Conservation (phyloP, 1,284 basidiomycete species). For the Microbotryomycetes sp. region DNA sequence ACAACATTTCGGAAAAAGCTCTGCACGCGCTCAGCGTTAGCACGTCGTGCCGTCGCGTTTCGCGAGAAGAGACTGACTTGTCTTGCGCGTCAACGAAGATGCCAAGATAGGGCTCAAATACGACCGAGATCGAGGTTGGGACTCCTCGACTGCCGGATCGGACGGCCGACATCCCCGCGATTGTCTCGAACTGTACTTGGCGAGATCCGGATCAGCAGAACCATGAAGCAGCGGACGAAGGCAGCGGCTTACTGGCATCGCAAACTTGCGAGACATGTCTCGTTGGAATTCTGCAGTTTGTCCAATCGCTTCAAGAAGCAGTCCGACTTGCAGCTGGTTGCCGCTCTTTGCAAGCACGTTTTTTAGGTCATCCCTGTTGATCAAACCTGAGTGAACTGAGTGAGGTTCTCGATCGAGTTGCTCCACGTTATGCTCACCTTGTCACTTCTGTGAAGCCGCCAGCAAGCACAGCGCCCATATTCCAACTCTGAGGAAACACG, state of each 20-base stretch:
- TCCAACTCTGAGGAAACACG: slow-evolving; percentile 77
- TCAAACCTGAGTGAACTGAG: not conserved
- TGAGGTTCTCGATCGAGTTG: not conserved
- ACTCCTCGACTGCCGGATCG: slow-evolving; percentile 29
- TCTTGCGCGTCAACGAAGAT: slow-evolving; percentile 96
- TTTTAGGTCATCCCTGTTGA: slow-evolving; percentile 44
- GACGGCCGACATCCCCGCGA: slow-evolving; percentile 38
- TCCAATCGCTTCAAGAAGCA: slow-evolving; percentile 75
- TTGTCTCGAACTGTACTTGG: slow-evolving; percentile 43
- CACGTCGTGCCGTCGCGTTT: not conserved
- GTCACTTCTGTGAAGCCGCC: slow-evolving; percentile 81
- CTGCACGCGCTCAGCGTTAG: slow-evolving; percentile 45
- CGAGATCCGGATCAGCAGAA: not conserved
- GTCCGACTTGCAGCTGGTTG: slow-evolving; percentile 56
- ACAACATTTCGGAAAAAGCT: slow-evolving; percentile 70
- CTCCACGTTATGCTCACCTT: slow-evolving; percentile 48
- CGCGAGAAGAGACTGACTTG: slow-evolving; percentile 63
- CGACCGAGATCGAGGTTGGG: slow-evolving; percentile 65
- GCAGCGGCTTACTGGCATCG: slow-evolving; percentile 52
- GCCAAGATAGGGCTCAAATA: slow-evolving; percentile 85
- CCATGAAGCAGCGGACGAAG: not conserved
- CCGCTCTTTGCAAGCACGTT: slow-evolving; percentile 42
- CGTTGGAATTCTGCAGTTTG: slow-evolving; percentile 79
- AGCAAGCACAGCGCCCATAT: slow-evolving; percentile 68
- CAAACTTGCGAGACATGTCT: slow-evolving; percentile 49